phyloP scores from a whole-genome alignment of 495 filamentous ascomycete genomes.

The Echria macrotheca region DNA sequence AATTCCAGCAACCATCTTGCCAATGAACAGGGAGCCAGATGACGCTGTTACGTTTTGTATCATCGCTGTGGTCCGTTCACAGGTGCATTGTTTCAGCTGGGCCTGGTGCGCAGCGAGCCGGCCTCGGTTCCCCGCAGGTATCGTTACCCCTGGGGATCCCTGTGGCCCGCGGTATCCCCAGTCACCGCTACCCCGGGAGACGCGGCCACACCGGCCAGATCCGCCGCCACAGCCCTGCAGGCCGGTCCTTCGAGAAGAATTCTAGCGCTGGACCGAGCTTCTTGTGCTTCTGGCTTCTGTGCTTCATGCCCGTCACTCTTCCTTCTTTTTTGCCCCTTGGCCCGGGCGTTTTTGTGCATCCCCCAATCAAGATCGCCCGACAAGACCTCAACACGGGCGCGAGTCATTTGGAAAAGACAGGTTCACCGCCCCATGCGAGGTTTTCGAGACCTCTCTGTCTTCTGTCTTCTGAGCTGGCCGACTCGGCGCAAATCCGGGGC shows the following conservation, averaged over 20 bases:
- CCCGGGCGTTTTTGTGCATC: conserved; percentile 1
- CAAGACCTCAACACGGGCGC: not conserved
- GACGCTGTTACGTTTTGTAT: no score
- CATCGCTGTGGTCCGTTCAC: conserved; percentile 4
- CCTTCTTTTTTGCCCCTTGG: conserved; percentile 14
- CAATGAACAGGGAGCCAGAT: no score
- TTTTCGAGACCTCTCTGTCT: not conserved
- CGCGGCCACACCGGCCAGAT: conserved; percentile 19
- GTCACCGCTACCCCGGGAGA: conserved; percentile 15
- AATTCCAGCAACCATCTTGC: no score
- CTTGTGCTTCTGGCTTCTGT: no score
- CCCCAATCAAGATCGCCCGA: not conserved
- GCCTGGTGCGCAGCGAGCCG: not conserved
- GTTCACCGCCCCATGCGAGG: not conserved
- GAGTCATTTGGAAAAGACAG: not conserved
- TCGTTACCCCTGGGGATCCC: conserved; percentile 13
- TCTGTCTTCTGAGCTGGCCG: not conserved
- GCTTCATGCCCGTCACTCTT: no score
- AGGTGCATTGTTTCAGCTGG: conserved; percentile 5
- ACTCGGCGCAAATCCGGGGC: no score
- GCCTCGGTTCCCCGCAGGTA: conserved; percentile 6
- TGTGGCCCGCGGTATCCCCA: conserved; percentile 1
- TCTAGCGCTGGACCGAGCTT: conserved; percentile 26
- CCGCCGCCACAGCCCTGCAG: conserved; percentile 22
- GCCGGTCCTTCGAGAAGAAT: conserved; percentile 28